A percentile compares a stretch with the other conserved stretches of the same genome.
Conservation (phyloP, 306 rosid genomes). For the Sechiopsis laciniata region DNA sequence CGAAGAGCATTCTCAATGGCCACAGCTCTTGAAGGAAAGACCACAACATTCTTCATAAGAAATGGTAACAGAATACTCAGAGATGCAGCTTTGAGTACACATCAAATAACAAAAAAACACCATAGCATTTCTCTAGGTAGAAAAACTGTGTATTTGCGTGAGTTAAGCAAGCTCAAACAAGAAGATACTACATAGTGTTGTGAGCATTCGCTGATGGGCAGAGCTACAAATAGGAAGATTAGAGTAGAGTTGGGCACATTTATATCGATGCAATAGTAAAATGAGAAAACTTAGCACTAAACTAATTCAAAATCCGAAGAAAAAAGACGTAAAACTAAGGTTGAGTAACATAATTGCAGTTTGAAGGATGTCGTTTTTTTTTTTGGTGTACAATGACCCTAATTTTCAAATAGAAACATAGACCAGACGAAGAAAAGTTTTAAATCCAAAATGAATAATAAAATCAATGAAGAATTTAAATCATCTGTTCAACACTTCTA, state of each 20-base stretch:
- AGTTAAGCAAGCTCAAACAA: background rate
- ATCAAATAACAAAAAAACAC: background rate
- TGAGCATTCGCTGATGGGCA: background rate
- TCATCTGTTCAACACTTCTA: background rate
- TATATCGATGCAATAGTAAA: background rate
- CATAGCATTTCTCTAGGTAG: background rate
- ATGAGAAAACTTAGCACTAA: slow-evolving; percentile 1
- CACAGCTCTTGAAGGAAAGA: slow-evolving; percentile 87
- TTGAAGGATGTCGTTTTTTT: background rate
- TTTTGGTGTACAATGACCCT: background rate
- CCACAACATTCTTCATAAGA: slow-evolving; percentile 70
- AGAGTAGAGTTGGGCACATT: slow-evolving; percentile 10
- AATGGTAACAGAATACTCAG: slow-evolving; percentile 35
- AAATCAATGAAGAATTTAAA: background rate
- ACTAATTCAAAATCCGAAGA: background rate
- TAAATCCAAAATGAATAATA: background rate
- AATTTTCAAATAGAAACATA: background rate
- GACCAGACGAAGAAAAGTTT: background rate
- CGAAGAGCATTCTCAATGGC: slow-evolving; percentile 94
- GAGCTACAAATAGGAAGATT: background rate
- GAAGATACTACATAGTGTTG: background rate
- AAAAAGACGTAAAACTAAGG: background rate
- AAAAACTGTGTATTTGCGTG: slow-evolving; percentile 3
- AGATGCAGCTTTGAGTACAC: slow-evolving; percentile 10
- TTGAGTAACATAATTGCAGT: slow-evolving; percentile 3